Evolutionary conservation across 768 basidiomycete genomes (phyloP).

Genomic region (Arthromyces matolae): DNA sequence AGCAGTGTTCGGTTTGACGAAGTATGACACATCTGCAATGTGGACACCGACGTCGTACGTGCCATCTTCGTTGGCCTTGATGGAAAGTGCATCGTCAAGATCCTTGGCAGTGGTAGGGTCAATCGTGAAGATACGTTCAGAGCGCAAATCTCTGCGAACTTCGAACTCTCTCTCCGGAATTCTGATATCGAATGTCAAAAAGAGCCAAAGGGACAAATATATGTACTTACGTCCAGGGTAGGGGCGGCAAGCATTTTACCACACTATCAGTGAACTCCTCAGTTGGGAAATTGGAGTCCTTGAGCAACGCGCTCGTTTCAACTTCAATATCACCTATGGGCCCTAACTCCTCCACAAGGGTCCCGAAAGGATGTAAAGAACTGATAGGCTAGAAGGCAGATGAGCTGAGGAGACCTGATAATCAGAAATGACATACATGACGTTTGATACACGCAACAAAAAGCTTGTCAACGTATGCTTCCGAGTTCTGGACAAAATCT

Average conservation of each 20-base stretch:
- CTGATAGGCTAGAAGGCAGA: slow-evolving; percentile 67
- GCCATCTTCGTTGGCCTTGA: slow-evolving; percentile 87
- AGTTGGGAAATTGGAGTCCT: slow-evolving; percentile 98
- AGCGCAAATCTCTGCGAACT: slow-evolving; percentile 82
- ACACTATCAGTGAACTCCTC: slow-evolving; percentile 97
- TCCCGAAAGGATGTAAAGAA: slow-evolving; percentile 97
- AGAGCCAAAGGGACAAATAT: neutral
- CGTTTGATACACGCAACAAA: slow-evolving; percentile 99
- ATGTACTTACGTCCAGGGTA: slow-evolving; percentile 84
- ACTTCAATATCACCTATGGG: slow-evolving; percentile 98
- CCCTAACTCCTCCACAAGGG: slow-evolving; percentile 94
- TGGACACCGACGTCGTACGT: slow-evolving; percentile 94
- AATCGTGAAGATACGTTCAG: slow-evolving; percentile 86
- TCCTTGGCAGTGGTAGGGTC: slow-evolving; percentile 90
- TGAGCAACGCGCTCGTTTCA: slow-evolving; percentile 94
- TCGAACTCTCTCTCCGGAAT: slow-evolving; percentile 89
- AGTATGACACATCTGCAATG: slow-evolving; percentile 93
- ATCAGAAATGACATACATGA: slow-evolving; percentile 58
- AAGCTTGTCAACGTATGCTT: slow-evolving; percentile 82
- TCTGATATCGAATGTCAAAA: slow-evolving; percentile 31
- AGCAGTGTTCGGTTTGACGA: slow-evolving; percentile 93
- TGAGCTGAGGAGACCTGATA: slow-evolving; percentile 14
- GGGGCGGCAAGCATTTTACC: slow-evolving; percentile 90
- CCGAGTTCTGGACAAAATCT: slow-evolving; percentile 94
- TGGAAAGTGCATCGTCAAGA: slow-evolving; percentile 90